Base-by-base conservation (phyloP, 1,139 yeast genomes). In the Yamadazyma diddensiae region DNA sequence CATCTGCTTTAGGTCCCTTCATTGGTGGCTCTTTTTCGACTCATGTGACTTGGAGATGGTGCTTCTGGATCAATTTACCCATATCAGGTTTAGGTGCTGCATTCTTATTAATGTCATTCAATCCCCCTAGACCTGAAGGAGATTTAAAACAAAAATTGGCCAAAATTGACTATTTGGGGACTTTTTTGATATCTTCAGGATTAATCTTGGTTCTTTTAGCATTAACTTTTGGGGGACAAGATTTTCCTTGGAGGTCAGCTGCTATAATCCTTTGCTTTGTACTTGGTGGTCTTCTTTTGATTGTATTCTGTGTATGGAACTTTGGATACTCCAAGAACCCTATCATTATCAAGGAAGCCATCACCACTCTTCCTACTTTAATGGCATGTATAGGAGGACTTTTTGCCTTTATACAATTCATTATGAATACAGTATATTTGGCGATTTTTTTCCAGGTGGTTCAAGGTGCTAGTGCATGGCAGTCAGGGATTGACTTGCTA, bases 11-110 rank as follows among this genome's bases (percentile, higher is more conserved):
- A 24, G 90, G 88, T 1, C 90, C 90, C 0, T 62, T 81, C 33
- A 49, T 81, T 24, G 88, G 88, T 17, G 88, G 88, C 19, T 79
- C 81, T 1, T 73, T 80, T 45, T 68, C 84, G 2, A 52, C 75
- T 10, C 65, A 73, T 32, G 79, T 75, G 2, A 62, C 77, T 12
- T 83, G 92, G 92, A 67, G 92, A 52, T 82, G 90, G 90, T 78
- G 86, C 46, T 83, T 82, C 53, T 83, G 77, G 53, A 68, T 83
- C 46, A 82, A 82, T 50, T 55, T 83, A 37, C 87, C 90, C 4
- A 59, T 81, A 30, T 84, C 85, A 12, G 87, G 82, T 0, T 41
- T 70, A 3, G 79, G 83, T 1, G 55, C 71, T 12, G 50, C 57
- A 0, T 49, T 72, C 14, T 62, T 82, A 30, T 37, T 62, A 6